Evolutionary conservation across 192 early-diverging fungal species (phyloP).

Genomic region (Geranomyces michiganensis): DNA sequence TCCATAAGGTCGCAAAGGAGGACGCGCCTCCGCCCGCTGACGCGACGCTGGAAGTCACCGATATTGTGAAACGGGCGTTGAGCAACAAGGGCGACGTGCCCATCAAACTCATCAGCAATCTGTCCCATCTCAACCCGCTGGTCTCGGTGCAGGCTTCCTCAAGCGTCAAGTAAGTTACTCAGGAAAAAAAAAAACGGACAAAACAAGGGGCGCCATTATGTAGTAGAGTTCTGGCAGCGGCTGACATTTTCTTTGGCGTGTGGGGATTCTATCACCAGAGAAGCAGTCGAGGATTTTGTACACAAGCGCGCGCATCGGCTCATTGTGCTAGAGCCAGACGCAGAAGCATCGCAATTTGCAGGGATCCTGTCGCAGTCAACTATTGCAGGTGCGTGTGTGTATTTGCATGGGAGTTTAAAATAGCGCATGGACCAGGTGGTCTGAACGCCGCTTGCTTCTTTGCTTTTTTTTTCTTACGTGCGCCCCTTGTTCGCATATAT

Average conservation of each 20-base stretch:
- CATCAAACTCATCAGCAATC: slow-evolving; percentile 49
- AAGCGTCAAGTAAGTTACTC: not conserved
- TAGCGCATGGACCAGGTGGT: too few species aligned
- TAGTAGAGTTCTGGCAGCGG: too few species aligned
- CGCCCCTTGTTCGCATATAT: too few species aligned
- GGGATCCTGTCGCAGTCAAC: slow-evolving; percentile 52
- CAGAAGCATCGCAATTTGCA: slow-evolving; percentile 35
- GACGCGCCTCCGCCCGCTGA: slow-evolving; percentile 17
- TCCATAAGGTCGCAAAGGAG: slow-evolving; percentile 49
- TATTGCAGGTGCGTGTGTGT: slow-evolving; percentile 26
- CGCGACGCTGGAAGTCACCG: slow-evolving; percentile 47
- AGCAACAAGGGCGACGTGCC: slow-evolving; percentile 43
- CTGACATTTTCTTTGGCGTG: too few species aligned
- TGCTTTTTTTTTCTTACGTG: too few species aligned
- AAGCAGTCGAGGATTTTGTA: slow-evolving; percentile 41
- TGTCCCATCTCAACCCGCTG: slow-evolving; percentile 51
- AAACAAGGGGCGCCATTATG: too few species aligned
- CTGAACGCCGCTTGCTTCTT: too few species aligned
- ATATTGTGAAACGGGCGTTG: slow-evolving; percentile 51
- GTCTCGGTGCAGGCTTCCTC: slow-evolving; percentile 35
- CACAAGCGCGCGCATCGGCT: slow-evolving; percentile 42
- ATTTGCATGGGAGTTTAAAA: too few species aligned
- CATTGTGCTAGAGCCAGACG: slow-evolving; percentile 45
- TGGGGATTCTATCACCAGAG: not conserved
- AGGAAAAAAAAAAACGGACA: not conserved